Base-by-base conservation (phyloP, 2,329 filamentous ascomycete species). In the Aspergillus hiratsukae region DNA sequence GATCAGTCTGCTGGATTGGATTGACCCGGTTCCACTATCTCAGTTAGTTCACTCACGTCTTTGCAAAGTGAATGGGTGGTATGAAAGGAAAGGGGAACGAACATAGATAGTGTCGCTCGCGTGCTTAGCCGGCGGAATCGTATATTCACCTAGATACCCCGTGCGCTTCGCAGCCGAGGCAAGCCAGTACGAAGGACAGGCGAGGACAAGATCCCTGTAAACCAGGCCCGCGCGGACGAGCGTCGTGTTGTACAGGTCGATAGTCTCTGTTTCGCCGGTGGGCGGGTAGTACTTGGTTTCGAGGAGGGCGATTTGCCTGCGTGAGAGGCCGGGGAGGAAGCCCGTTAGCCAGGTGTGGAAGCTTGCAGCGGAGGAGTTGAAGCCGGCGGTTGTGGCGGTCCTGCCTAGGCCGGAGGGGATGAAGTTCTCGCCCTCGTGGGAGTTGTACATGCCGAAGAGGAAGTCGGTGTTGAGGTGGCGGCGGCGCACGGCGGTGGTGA, bases 391-490 rank as follows among this genome's bases (percentile, higher is more conserved):
- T 6, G 70, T 67, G 0, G 64, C 60, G 0, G 60, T 58, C 49
- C 69, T 72, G 19, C 72, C 65, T 1, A 86, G 71, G 0, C 78
- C 80, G 0, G 78, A 66, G 0, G 83, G 82, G 23, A 85, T 73
- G 62, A 87, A 87, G 59, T 83, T 84, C 66, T 86, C 80, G 23
- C 85, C 84, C 68, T 87, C 84, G 64, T 85, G 81, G 0, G 80
- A 77, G 65, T 87, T 87, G 67, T 86, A 86, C 75, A 80, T 81
- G n/a, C 77, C 76, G 59, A 80, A 81, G 0, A 78, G 76, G 8
- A 71, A 66, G 1, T 80, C 74, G 2, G 76, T 76, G 52, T 82
- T 78, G 8, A 83, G 68, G 3, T 61, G 51, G 0, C 72, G 69
- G 3, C 64, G 67, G 0, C 62, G 59, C 0, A 79, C 71, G 0